Percentiles rank a stretch among this genome's conserved stretches.
Conservation (phyloP, 2,329 filamentous ascomycete species). For the Bipolaris oryzae region DNA sequence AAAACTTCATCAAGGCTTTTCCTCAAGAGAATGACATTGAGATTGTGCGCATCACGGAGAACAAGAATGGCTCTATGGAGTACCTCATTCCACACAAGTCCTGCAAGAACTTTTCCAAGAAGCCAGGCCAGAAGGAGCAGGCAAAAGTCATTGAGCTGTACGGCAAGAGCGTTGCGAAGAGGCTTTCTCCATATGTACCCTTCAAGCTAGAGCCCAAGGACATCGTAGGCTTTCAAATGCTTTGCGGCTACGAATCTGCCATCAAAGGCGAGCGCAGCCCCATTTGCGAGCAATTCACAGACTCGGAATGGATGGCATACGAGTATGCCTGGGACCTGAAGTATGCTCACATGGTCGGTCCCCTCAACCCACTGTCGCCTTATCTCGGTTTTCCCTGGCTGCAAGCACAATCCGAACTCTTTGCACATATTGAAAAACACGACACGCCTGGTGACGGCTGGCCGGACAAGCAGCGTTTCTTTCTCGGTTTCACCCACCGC, state of each 20-base stretch:
- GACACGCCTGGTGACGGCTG: slow-evolving; percentile 50
- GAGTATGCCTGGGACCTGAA: slow-evolving; percentile 67
- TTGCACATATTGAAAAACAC: slow-evolving; percentile 34
- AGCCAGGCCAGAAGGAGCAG: slow-evolving; percentile 40
- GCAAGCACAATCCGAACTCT: slow-evolving; percentile 59
- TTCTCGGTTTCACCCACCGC: slow-evolving; percentile 70
- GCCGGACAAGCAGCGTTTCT: slow-evolving; percentile 61
- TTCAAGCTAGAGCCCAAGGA: slow-evolving; percentile 68
- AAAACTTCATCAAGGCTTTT: slow-evolving; percentile 39
- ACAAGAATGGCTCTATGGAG: slow-evolving; percentile 39
- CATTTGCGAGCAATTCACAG: slow-evolving; percentile 62
- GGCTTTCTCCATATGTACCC: slow-evolving; percentile 31
- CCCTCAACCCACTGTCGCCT: slow-evolving; percentile 62
- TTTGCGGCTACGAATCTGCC: slow-evolving; percentile 69
- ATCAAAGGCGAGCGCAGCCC: slow-evolving; percentile 65
- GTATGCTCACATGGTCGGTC: slow-evolving; percentile 69
- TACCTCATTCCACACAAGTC: slow-evolving; percentile 44
- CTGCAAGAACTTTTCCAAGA: slow-evolving; percentile 43
- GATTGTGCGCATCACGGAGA: slow-evolving; percentile 41
- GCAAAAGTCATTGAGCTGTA: slow-evolving; percentile 38
- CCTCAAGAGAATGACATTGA: slow-evolving; percentile 39
- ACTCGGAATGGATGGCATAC: slow-evolving; percentile 68
- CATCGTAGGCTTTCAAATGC: slow-evolving; percentile 67
- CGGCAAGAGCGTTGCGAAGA: slow-evolving; percentile 29
- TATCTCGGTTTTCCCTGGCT: slow-evolving; percentile 70